phyloP scores from a whole-genome alignment of 352 stramenopile species.

The Phytophthora tentaculata region DNA sequence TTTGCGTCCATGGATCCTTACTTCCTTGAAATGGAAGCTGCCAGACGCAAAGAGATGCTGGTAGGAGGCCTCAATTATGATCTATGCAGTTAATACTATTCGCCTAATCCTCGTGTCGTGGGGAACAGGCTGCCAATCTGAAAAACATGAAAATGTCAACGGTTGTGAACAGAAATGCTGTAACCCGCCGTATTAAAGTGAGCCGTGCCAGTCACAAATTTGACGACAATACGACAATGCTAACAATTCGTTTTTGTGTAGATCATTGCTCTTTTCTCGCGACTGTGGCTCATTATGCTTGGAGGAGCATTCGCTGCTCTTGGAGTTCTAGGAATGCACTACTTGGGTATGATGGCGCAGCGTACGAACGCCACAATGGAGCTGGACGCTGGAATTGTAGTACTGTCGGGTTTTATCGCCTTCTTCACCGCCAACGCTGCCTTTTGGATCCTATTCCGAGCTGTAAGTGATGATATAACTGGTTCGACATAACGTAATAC shows the following conservation, averaged over 20 bases:
- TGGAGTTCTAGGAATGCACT: constrained; percentile 74
- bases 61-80: constrained; percentile 11
- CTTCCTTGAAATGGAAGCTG: constrained; percentile 64
- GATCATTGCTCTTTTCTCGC: constrained; percentile 66
- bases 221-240: background rate
- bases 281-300: constrained; percentile 57
- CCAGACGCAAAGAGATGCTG: constrained; percentile 53
- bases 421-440: constrained; percentile 61
- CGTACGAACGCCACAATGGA: constrained; percentile 47
- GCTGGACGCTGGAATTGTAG: constrained; percentile 46
- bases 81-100: background rate
- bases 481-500: no score
- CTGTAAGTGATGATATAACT: constrained; percentile 27
- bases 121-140: constrained; percentile 36
- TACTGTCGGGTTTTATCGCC: constrained; percentile 56
- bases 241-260: constrained; percentile 16
- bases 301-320: constrained; percentile 58
- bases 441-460: constrained; percentile 76
- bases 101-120: background rate
- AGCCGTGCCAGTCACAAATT: background rate
- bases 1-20: constrained; percentile 65
- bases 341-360: constrained; percentile 69
- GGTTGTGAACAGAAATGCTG: constrained; percentile 42
- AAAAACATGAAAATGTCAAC: constrained; percentile 47
- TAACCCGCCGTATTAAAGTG: constrained; percentile 43